Base-by-base conservation (phyloP, 345 rosid species). In the Turnera subulata region DNA sequence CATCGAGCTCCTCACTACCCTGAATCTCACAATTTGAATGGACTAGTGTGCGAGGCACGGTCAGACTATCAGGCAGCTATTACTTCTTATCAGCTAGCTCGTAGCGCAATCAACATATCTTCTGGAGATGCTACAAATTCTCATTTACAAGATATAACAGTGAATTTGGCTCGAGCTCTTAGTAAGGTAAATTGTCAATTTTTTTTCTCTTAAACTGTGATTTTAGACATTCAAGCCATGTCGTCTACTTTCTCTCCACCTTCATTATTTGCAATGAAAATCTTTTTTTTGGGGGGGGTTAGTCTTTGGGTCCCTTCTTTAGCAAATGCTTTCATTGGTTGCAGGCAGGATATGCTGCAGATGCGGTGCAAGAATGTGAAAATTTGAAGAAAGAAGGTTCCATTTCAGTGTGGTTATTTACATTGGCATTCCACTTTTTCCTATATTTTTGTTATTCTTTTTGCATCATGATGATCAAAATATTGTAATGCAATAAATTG, bases 111-210 rank as follows among this genome's bases (percentile, higher is more conserved):
- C 74, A 66, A 58, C 45, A 59, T 72, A 55, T 81, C 73, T 59
- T 59, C 74, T 9, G 78, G 50, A 15, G 52, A 53, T 58, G 52
- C 66, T 42, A 57, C 67, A 51, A 75, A 73, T 56, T 70, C 86
- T 82, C 70, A 71, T 63, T 65, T 71, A 60, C 78, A 46, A 69
- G 88, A 80, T 66, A 67, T 87, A 78, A 75, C 84, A 48, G 68
- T 74, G 51, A 93, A 87, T 79, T 85, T 93, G 85, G 89, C 81
- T 45, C 80, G 99, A 70, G 75, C 84, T 49, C 96, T 93, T 68
- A 44, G 78, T 63, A 75, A 56, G 91, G 99, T 89, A 76, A 79
- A 45, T 61, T 14, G 17, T 48, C 46, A 51, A 46, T 62, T 43
- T 46, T 18, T 32, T 38, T 46, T 46, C 58, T 29, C 50, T 55